Conservation (phyloP, 257 asterid species). For the Linaria vulgaris region DNA sequence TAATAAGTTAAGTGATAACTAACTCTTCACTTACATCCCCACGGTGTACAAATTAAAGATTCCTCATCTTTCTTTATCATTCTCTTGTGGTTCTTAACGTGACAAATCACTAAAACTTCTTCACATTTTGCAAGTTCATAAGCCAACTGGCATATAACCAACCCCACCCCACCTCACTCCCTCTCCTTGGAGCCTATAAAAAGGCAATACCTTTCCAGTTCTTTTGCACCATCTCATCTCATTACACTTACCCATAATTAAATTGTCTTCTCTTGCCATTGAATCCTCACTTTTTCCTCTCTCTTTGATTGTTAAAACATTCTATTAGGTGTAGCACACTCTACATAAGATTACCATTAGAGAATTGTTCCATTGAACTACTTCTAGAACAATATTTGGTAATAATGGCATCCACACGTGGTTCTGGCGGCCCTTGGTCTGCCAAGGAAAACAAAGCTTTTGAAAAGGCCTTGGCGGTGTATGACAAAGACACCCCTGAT, state of each 20-base stretch:
- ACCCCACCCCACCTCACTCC: slow-evolving; percentile 7
- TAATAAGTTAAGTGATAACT: background rate
- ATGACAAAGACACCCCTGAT: slow-evolving; percentile 69
- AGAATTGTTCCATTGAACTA: background rate
- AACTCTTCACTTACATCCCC: background rate
- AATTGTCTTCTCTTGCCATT: slow-evolving; percentile 1
- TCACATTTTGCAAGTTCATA: slow-evolving; percentile 28
- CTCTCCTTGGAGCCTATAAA: slow-evolving; percentile 34
- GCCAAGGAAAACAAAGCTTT: slow-evolving; percentile 74
- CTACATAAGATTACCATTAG: no score
- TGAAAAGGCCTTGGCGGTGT: slow-evolving; percentile 71
- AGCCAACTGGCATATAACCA: slow-evolving; percentile 34
- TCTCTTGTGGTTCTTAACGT: slow-evolving; percentile 44
- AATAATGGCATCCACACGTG: slow-evolving; percentile 39
- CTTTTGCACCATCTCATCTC: slow-evolving; percentile 23
- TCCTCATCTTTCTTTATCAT: slow-evolving; percentile 23
- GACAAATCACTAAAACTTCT: slow-evolving; percentile 28
- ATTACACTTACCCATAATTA: background rate
- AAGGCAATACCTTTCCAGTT: slow-evolving; percentile 22
- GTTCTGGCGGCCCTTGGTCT: slow-evolving; percentile 50
- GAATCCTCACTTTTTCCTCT: background rate
- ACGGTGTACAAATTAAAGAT: no score
- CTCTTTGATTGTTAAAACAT: no score
- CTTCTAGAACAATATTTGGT: no score
- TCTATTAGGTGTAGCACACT: no score